Percentiles rank a stretch among this genome's conserved stretches.
Evolutionary conservation across 2,329 filamentous ascomycete genomes (phyloP).

Genomic region (Colletotrichum trifolii): DNA sequence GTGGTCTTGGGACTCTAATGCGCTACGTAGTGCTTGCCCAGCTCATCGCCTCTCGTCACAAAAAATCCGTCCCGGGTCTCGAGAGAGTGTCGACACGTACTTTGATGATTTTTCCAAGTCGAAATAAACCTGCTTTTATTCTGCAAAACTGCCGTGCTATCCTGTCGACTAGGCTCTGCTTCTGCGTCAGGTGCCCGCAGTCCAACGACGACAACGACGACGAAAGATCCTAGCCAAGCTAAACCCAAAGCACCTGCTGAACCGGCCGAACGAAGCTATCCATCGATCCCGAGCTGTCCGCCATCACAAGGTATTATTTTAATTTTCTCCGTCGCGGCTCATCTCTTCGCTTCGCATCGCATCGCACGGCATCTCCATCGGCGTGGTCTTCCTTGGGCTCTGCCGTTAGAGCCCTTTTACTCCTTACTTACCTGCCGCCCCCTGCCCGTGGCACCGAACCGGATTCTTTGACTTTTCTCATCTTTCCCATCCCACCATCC

Average conservation of each 20-base stretch:
- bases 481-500: constrained; percentile 7
- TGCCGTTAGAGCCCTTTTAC: too few species aligned
- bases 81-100: background rate
- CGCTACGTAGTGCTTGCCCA: constrained; percentile 18
- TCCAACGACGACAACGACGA: too few species aligned
- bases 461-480: constrained; percentile 6
- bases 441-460: constrained; percentile 12
- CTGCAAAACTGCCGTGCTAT: background rate
- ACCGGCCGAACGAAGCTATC: background rate
- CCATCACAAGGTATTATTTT: constrained; percentile 25
- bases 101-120: background rate
- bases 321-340: too few species aligned
- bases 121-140: constrained; percentile 18
- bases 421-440: constrained; percentile 6
- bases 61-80: too few species aligned
- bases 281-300: constrained; percentile 31
- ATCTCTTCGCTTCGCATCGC: too few species aligned
- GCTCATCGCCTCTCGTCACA: background rate
- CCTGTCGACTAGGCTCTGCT: background rate
- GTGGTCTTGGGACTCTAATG: constrained; percentile 17
- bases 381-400: too few species aligned
- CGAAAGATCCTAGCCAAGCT: too few species aligned
- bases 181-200: too few species aligned
- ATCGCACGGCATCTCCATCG: too few species aligned
- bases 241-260: too few species aligned